Evolutionary conservation across 1,284 basidiomycete genomes (phyloP).

Genomic region (Schizophyllum amplum): DNA sequence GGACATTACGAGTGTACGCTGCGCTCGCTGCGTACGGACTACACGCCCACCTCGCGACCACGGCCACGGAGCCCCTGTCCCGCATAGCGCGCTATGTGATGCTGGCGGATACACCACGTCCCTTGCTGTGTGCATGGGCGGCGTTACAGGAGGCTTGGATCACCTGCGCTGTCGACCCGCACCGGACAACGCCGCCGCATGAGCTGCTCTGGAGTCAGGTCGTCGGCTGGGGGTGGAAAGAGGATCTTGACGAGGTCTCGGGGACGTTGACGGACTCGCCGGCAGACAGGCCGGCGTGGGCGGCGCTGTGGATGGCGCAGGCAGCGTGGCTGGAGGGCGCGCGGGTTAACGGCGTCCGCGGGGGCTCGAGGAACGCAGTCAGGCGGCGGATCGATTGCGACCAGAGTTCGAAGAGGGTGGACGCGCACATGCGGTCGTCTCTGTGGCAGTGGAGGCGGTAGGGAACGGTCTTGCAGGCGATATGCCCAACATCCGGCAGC

Average conservation of each 20-base stretch:
- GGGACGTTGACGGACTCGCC: constrained; percentile 19
- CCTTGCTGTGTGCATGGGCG: constrained; percentile 40
- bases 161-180: constrained; percentile 81
- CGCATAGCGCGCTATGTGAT: constrained; percentile 35
- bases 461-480: constrained; percentile 16
- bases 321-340: constrained; percentile 72
- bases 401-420: constrained; percentile 30
- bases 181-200: constrained; percentile 78
- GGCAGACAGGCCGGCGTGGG: constrained; percentile 30
- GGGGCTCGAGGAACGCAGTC: constrained; percentile 56
- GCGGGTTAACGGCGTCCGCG: constrained; percentile 57
- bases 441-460: constrained; percentile 26
- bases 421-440: constrained; percentile 31
- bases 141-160: constrained; percentile 66
- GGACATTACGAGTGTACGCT: constrained; percentile 61
- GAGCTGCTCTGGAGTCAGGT: constrained; percentile 89
- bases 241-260: constrained; percentile 41
- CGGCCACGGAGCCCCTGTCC: constrained; percentile 47
- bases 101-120: constrained; percentile 8
- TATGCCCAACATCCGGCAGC: constrained; percentile 15
- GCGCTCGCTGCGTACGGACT: constrained; percentile 74
- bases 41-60: constrained; percentile 57
- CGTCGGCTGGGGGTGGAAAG: constrained; percentile 65
- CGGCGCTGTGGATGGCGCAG: constrained; percentile 44
- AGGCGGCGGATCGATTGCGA: constrained; percentile 26